Conservation (phyloP, 2,329 filamentous ascomycete species). For the Xylaria sp. region DNA sequence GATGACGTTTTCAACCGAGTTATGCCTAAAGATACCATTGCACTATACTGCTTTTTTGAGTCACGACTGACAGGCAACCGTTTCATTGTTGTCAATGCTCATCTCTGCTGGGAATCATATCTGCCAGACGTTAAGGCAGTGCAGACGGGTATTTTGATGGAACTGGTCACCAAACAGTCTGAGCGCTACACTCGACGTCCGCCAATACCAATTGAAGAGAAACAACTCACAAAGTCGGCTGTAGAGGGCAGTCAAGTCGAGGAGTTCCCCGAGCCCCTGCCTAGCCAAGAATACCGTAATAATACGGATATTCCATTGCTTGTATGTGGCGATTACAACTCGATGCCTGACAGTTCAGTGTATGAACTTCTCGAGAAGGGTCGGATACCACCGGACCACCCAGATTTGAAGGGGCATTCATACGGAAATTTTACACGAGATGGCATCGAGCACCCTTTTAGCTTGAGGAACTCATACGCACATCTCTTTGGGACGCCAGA, state of each 20-base stretch:
- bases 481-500: constrained; percentile 83
- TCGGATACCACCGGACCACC: constrained; percentile 78
- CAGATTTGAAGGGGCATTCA: constrained; percentile 80
- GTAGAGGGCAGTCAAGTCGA: constrained; percentile 61
- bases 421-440: constrained; percentile 94
- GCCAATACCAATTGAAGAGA: constrained; percentile 75
- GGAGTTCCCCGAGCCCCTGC: constrained; percentile 72
- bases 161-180: constrained; percentile 85
- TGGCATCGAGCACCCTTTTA: constrained; percentile 95
- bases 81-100: constrained; percentile 91
- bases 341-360: constrained; percentile 84
- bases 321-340: constrained; percentile 97
- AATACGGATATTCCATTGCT: constrained; percentile 90
- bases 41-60: constrained; percentile 90
- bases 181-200: constrained; percentile 86
- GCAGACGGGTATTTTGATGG: constrained; percentile 94
- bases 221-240: constrained; percentile 66
- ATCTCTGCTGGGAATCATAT: constrained; percentile 93
- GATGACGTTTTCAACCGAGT: constrained; percentile 98
- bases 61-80: constrained; percentile 90
- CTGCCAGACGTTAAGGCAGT: constrained; percentile 96
- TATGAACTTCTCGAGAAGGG: constrained; percentile 90
- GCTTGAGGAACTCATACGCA: constrained; percentile 87
- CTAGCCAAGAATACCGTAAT: constrained; percentile 86
- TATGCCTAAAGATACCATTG: constrained; percentile 98